phyloP scores from a whole-genome alignment of 2,329 filamentous ascomycete species.

The Geosmithia flava region DNA sequence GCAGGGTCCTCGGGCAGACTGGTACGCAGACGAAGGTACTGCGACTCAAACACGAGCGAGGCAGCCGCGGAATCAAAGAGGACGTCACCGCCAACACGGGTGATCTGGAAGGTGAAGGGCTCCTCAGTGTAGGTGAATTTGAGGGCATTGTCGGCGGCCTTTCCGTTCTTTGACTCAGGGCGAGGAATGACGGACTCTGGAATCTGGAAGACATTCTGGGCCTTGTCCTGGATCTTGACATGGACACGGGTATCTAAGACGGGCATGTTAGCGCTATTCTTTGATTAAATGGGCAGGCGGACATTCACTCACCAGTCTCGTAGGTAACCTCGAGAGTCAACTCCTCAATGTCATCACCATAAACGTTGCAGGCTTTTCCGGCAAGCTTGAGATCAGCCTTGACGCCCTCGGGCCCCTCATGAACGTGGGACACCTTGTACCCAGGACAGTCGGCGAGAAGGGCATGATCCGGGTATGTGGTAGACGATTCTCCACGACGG shows the following conservation, averaged over 20 bases:
- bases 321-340: conserved; percentile 49
- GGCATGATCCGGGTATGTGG: conserved; percentile 2
- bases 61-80: conserved; percentile 61
- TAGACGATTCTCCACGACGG: not conserved
- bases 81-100: conserved; percentile 26
- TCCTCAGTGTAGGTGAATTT: conserved; percentile 26
- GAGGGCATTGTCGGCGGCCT: conserved; percentile 25
- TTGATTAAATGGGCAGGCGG: not conserved
- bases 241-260: conserved; percentile 57
- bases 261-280: not conserved
- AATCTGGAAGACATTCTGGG: conserved; percentile 62
- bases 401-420: conserved; percentile 37
- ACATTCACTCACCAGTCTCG: conserved; percentile 15
- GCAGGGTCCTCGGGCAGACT: conserved; percentile 55
- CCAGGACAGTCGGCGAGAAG: conserved; percentile 45
- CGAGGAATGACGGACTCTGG: conserved; percentile 56
- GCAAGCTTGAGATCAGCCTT: conserved; percentile 60
- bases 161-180: conserved; percentile 12
- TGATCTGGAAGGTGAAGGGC: conserved; percentile 58
- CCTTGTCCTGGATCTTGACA: conserved; percentile 60
- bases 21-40: conserved; percentile 64
- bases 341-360: conserved; percentile 60
- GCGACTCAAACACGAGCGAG: conserved; percentile 61
- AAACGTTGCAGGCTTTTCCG: conserved; percentile 61
- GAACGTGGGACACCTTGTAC: conserved; percentile 53